Evolutionary conservation across 2,329 filamentous ascomycete genomes (phyloP).

Genomic region (Venturia asperata): DNA sequence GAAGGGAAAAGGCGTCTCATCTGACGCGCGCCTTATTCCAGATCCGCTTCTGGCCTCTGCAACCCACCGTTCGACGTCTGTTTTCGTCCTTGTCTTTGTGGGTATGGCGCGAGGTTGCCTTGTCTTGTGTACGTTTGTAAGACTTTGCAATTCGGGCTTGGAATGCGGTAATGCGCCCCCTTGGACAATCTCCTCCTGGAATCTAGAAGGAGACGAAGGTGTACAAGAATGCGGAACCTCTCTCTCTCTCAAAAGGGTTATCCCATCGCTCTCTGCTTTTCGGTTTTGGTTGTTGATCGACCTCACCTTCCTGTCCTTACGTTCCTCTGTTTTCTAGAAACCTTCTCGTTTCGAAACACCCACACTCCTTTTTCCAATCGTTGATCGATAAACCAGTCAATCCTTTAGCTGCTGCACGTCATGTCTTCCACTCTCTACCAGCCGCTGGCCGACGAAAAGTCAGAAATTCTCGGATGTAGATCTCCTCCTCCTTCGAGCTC

Average conservation of each 20-base stretch:
- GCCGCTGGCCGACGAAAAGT: slow-evolving; percentile 1
- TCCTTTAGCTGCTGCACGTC: background rate
- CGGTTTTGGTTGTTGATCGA: background rate
- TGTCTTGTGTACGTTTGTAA: background rate
- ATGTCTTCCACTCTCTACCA: slow-evolving; percentile 6
- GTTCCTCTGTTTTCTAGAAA: no score
- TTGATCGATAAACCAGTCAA: slow-evolving; percentile 1
- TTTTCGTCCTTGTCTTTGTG: background rate
- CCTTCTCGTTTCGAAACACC: background rate
- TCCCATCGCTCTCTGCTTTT: background rate
- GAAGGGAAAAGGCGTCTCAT: background rate
- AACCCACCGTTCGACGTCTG: background rate
- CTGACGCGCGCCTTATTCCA: background rate
- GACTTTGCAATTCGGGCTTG: background rate
- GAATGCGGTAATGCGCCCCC: background rate
- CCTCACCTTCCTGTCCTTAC: background rate
- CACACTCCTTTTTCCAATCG: background rate
- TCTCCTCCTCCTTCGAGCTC: slow-evolving; percentile 4
- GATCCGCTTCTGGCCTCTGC: background rate
- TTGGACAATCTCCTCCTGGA: background rate
- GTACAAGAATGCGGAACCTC: background rate
- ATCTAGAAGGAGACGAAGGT: background rate
- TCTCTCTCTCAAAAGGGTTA: background rate
- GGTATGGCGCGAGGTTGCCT: background rate
- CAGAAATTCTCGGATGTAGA: background rate